These are phyloP conservation scores for Aurifilum marmelostoma DNA, from an alignment of 2,329 filamentous ascomycete species.

Conservation along the genomic window DNA sequence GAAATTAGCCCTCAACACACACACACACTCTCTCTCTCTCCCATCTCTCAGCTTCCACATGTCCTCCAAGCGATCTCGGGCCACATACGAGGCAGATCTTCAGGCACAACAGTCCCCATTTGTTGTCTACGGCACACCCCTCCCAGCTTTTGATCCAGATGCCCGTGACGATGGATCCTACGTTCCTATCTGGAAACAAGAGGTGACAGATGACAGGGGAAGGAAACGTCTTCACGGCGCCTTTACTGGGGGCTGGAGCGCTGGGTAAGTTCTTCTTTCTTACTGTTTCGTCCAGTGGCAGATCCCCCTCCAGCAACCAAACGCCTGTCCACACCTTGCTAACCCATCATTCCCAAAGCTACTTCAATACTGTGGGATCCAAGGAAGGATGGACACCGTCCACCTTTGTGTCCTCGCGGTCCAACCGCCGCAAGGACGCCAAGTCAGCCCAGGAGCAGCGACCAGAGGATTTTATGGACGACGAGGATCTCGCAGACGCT, in stretches of 20 bases:
- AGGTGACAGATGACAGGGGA: slow-evolving; percentile 90
- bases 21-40: background rate
- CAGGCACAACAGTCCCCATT: slow-evolving; percentile 71
- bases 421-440: slow-evolving; percentile 72
- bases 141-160: slow-evolving; percentile 76
- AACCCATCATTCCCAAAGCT: slow-evolving; percentile 54
- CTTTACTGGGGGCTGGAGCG: slow-evolving; percentile 95
- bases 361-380: slow-evolving; percentile 97
- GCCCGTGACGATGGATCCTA: slow-evolving; percentile 88
- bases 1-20: background rate
- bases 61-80: slow-evolving; percentile 79
- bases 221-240: slow-evolving; percentile 91
- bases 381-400: slow-evolving; percentile 97
- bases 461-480: slow-evolving; percentile 96
- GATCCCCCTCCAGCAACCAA: no score
- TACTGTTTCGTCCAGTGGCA: background rate
- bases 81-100: slow-evolving; percentile 76
- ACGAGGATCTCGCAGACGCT: slow-evolving; percentile 87
- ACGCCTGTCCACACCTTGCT: background rate
- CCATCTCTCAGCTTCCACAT: slow-evolving; percentile 52
- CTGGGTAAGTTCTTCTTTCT: slow-evolving; percentile 71
- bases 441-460: slow-evolving; percentile 59
- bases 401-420: slow-evolving; percentile 87
- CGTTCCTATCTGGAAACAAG: slow-evolving; percentile 97
- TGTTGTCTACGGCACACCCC: slow-evolving; percentile 79